Conservation (phyloP, 345 rosid species). For the Cochlearia excelsa region DNA sequence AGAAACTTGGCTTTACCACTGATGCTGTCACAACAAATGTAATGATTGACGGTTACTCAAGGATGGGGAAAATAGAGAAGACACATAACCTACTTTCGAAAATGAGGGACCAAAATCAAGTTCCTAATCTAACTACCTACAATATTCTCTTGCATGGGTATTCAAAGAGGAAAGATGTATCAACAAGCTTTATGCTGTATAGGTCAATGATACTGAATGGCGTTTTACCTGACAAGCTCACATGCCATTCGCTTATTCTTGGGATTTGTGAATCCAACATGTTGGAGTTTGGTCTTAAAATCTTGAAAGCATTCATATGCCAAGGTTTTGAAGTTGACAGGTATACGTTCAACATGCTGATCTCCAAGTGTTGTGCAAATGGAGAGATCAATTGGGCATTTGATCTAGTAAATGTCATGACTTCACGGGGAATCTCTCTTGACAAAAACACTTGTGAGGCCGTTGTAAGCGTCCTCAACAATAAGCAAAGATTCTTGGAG, state of each 20-base stretch:
- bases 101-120: slow-evolving; percentile 38
- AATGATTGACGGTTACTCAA: slow-evolving; percentile 53
- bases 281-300: slow-evolving; percentile 61
- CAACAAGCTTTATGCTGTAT: slow-evolving; percentile 44
- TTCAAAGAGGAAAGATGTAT: slow-evolving; percentile 56
- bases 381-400: slow-evolving; percentile 44
- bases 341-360: slow-evolving; percentile 56
- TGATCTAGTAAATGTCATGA: slow-evolving; percentile 58
- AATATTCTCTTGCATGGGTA: slow-evolving; percentile 77
- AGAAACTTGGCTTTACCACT: slow-evolving; percentile 41
- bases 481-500: slow-evolving; percentile 48
- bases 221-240: slow-evolving; percentile 55
- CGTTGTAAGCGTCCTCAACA: slow-evolving; percentile 48
- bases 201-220: slow-evolving; percentile 46
- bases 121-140: slow-evolving; percentile 63
- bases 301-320: slow-evolving; percentile 53
- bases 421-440: slow-evolving; percentile 42
- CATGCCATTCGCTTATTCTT: slow-evolving; percentile 67
- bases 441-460: slow-evolving; percentile 42
- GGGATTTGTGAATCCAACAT: slow-evolving; percentile 59
- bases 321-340: slow-evolving; percentile 50
- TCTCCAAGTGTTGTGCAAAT: slow-evolving; percentile 49
- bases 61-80: slow-evolving; percentile 57
- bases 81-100: slow-evolving; percentile 41
- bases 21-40: slow-evolving; percentile 60